Conservation (phyloP, 768 basidiomycete species). For the Chalciporus sphaerocephalus region DNA sequence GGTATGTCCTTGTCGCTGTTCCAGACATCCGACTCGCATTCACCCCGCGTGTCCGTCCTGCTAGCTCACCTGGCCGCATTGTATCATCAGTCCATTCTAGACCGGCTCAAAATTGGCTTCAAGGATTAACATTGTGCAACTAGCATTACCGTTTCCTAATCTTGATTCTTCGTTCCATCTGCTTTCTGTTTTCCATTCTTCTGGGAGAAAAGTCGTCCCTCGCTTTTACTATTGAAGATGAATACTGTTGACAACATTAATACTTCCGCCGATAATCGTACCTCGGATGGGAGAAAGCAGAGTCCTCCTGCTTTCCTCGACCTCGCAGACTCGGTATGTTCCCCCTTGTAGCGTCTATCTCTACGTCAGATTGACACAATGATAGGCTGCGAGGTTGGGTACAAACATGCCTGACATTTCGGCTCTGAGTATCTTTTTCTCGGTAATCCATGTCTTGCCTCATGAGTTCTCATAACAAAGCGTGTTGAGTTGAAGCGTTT, state of each 20-base stretch:
- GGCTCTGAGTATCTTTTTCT: constrained; percentile 52
- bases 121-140: constrained; percentile 68
- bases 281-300: constrained; percentile 71
- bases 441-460: constrained; percentile 1
- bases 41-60: constrained; percentile 19
- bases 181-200: constrained; percentile 51
- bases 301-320: constrained; percentile 91
- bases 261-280: constrained; percentile 66
- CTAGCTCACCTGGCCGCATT: constrained; percentile 54
- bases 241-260: constrained; percentile 68
- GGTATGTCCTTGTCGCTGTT: constrained; percentile 35
- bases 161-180: constrained; percentile 44
- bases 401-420: constrained; percentile 85
- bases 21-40: constrained; percentile 14
- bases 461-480: constrained; percentile 34
- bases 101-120: constrained; percentile 73
- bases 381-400: constrained; percentile 75
- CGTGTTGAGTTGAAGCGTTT: constrained; percentile 87
- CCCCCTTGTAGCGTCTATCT: constrained; percentile 8
- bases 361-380: constrained; percentile 4
- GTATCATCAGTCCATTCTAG: constrained; percentile 79
- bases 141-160: constrained; percentile 54
- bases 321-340: constrained; percentile 85
- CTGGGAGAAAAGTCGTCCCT: constrained; percentile 48
- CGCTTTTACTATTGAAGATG: constrained; percentile 53